These are phyloP conservation scores for Brettanomyces nanus DNA, from an alignment of 805 yeast species.

Conservation along the genomic window DNA sequence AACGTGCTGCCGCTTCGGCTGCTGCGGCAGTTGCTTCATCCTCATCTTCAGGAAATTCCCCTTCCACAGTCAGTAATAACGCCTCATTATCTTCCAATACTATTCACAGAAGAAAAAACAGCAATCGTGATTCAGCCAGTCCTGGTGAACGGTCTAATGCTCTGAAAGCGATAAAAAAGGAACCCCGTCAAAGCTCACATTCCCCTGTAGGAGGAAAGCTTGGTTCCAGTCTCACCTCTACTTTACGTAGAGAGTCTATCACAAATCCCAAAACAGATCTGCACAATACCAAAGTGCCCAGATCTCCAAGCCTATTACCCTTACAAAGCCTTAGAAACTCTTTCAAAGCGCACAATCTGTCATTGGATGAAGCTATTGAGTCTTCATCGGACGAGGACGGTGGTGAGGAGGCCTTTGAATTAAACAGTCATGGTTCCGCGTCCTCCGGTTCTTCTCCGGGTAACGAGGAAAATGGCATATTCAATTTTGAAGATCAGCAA, in stretches of 20 bases:
- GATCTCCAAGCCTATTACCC: slow-evolving; percentile 26
- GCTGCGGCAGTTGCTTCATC: slow-evolving; percentile 1
- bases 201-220: neutral
- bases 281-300: slow-evolving; percentile 40
- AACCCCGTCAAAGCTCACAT: neutral
- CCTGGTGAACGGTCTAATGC: neutral
- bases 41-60: neutral
- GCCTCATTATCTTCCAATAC: neutral
- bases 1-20: slow-evolving; percentile 11
- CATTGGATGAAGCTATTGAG: slow-evolving; percentile 31
- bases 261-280: slow-evolving; percentile 36
- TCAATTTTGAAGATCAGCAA: slow-evolving; percentile 20
- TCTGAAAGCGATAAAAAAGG: neutral
- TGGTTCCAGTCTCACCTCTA: too few species aligned
- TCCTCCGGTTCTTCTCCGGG: slow-evolving; percentile 17
- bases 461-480: slow-evolving; percentile 29
- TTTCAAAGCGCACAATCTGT: slow-evolving; percentile 21
- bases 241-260: slow-evolving; percentile 41
- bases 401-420: slow-evolving; percentile 24
- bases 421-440: slow-evolving; percentile 21
- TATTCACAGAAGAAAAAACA: slow-evolving; percentile 8
- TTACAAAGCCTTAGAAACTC: slow-evolving; percentile 24
- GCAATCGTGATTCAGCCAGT: slow-evolving; percentile 4
- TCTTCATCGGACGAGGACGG: slow-evolving; percentile 33
- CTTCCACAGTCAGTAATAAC: neutral